These are phyloP conservation scores for Syzygium syzygioides DNA, from an alignment of 441 rosid genomes.

Conservation along the genomic window DNA sequence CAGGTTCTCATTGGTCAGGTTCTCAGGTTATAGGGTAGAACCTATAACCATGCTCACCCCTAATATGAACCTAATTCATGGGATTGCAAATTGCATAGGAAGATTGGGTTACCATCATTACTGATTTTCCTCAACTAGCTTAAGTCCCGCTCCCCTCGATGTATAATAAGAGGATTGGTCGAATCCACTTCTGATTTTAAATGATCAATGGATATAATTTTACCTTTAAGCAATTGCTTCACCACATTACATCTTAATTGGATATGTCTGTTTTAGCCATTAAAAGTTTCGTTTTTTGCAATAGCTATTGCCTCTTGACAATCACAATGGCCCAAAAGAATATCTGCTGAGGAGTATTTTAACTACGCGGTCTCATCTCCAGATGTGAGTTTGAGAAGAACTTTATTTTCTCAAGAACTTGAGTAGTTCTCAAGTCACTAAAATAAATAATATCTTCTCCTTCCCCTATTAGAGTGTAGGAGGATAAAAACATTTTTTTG, in stretches of 20 bases:
- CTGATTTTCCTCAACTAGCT: neutral
- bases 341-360: neutral
- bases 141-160: neutral
- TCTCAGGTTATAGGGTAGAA: too few species aligned
- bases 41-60: too few species aligned
- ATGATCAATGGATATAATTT: neutral
- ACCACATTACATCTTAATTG: neutral
- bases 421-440: neutral
- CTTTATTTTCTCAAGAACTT: neutral
- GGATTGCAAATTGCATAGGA: neutral
- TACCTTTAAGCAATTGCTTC: neutral
- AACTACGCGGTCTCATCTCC: neutral
- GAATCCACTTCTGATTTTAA: too few species aligned
- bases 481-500: neutral
- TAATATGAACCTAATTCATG: too few species aligned
- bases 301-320: neutral
- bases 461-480: neutral
- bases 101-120: too few species aligned
- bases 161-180: too few species aligned
- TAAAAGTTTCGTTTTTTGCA: neutral
- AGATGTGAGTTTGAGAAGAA: neutral
- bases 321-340: neutral
- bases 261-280: neutral
- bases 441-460: neutral
- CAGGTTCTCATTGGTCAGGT: too few species aligned